These are phyloP conservation scores for Globisporangium apiculatum DNA, from an alignment of 352 stramenopile genomes.

Conservation along the genomic window DNA sequence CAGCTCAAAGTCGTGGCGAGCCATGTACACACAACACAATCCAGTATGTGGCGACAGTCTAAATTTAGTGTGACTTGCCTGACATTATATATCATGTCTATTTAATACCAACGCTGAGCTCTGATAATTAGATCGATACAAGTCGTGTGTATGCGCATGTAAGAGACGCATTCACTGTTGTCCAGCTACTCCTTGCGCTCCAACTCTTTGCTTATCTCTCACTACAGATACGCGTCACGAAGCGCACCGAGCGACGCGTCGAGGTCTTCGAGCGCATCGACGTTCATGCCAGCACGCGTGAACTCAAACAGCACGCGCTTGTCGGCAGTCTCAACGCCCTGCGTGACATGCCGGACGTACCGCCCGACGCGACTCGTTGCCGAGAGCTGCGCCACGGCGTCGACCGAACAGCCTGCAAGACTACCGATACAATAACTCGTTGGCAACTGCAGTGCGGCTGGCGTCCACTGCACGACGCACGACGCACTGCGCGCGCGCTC, in stretches of 20 bases:
- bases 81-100: too few relatives aligned
- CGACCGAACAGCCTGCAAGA: slow-evolving; percentile 19
- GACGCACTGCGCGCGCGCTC: slow-evolving; percentile 21
- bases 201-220: background rate
- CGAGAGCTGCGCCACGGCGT: slow-evolving; percentile 40
- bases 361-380: slow-evolving; percentile 30
- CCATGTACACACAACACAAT: too few relatives aligned
- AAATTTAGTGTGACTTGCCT: too few relatives aligned
- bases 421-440: slow-evolving; percentile 6
- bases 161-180: background rate
- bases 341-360: slow-evolving; percentile 38
- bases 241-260: slow-evolving; percentile 31
- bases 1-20: too few relatives aligned
- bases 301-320: slow-evolving; percentile 72
- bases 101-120: too few relatives aligned
- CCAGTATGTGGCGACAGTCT: too few relatives aligned
- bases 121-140: too few relatives aligned
- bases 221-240: slow-evolving; percentile 35
- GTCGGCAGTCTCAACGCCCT: slow-evolving; percentile 29
- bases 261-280: slow-evolving; percentile 58
- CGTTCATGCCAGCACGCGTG: slow-evolving; percentile 61
- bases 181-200: background rate
- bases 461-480: slow-evolving; percentile 36
- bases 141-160: too few relatives aligned
- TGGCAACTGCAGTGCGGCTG: slow-evolving; percentile 3